Evolutionary conservation across 257 asterid species (phyloP).

Genomic region (Pogostemon cablin): DNA sequence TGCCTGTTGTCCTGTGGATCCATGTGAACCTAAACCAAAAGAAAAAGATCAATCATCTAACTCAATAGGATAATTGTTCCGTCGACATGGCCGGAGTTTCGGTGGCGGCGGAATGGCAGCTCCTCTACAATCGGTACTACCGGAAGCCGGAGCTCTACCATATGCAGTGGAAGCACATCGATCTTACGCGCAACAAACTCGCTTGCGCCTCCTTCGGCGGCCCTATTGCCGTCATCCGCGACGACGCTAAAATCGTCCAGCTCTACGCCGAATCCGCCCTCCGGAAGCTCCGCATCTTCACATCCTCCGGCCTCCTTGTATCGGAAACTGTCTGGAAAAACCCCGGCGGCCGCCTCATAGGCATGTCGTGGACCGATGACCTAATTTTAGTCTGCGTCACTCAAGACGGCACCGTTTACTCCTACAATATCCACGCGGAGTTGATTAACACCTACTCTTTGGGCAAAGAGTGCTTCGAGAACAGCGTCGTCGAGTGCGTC

Average conservation of each 20-base stretch:
- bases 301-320: conserved; percentile 76
- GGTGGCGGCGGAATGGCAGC: conserved; percentile 99
- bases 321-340: conserved; percentile 88
- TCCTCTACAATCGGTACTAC: conserved; percentile 84
- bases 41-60: background rate
- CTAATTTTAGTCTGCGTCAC: conserved; percentile 76
- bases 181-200: conserved; percentile 85
- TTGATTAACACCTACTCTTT: conserved; percentile 60
- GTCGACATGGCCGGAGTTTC: conserved; percentile 77
- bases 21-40: conserved; percentile 3
- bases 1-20: conserved; percentile 33
- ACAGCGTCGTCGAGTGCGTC: conserved; percentile 82
- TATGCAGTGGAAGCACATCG: conserved; percentile 94
- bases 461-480: conserved; percentile 66
- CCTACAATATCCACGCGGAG: conserved; percentile 72
- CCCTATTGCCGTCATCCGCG: conserved; percentile 94
- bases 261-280: conserved; percentile 90
- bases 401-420: conserved; percentile 84
- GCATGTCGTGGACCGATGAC: conserved; percentile 90
- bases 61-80: background rate
- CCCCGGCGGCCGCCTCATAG: conserved; percentile 84
- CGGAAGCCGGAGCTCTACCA: conserved; percentile 90
- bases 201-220: conserved; percentile 98
- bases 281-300: conserved; percentile 88
- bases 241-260: conserved; percentile 94